Percentiles rank a stretch among this genome's conserved stretches.
These are phyloP conservation scores for Letharia columbiana DNA, from an alignment of 495 filamentous ascomycete genomes.

Conservation along the genomic window DNA sequence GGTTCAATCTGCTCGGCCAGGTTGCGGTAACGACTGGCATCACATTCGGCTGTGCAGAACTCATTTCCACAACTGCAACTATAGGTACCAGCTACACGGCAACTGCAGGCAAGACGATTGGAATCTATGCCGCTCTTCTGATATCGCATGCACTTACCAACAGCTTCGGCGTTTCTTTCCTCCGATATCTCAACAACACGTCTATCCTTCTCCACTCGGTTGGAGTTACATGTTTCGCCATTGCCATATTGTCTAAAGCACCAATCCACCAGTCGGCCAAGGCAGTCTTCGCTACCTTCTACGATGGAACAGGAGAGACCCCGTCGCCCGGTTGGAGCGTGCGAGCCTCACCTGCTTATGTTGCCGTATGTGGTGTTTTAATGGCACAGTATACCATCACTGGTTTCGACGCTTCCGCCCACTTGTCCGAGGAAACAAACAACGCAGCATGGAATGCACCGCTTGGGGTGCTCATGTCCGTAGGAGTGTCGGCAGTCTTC, in stretches of 20 bases:
- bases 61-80: slow-evolving; percentile 51
- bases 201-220: slow-evolving; percentile 53
- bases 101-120: slow-evolving; percentile 46
- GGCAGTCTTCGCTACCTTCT: slow-evolving; percentile 52
- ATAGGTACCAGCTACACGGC: slow-evolving; percentile 46
- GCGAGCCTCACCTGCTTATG: slow-evolving; percentile 47
- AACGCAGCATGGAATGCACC: slow-evolving; percentile 54
- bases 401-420: slow-evolving; percentile 44
- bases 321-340: slow-evolving; percentile 42
- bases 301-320: slow-evolving; percentile 41
- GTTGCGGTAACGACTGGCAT: slow-evolving; percentile 62
- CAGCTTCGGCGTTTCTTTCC: slow-evolving; percentile 49
- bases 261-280: slow-evolving; percentile 51
- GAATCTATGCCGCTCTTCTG: slow-evolving; percentile 55
- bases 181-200: slow-evolving; percentile 52
- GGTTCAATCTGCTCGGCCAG: slow-evolving; percentile 53
- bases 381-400: slow-evolving; percentile 48
- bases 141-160: slow-evolving; percentile 49
- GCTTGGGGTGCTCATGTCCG: slow-evolving; percentile 51
- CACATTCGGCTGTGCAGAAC: slow-evolving; percentile 52
- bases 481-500: slow-evolving; percentile 49
- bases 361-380: slow-evolving; percentile 46
- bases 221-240: slow-evolving; percentile 47
- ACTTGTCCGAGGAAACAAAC: slow-evolving; percentile 51
- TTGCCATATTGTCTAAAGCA: slow-evolving; percentile 53